Percentiles rank a stretch among this genome's conserved stretches.
Evolutionary conservation across 2,329 filamentous ascomycete species (phyloP).

Genomic region (Paecilomyces dactylethromorphus): DNA sequence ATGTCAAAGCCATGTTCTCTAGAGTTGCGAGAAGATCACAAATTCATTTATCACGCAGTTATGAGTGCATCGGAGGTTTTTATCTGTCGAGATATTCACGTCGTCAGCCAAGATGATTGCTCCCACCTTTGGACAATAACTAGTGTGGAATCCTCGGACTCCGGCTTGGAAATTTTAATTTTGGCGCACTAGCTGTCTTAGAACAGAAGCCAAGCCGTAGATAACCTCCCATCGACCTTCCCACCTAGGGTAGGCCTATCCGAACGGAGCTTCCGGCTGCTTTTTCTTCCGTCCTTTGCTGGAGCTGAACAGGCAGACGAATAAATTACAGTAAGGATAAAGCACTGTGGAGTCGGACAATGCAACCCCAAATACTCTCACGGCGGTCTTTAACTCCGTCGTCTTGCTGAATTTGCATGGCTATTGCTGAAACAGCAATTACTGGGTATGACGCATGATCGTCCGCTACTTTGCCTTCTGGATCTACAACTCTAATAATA

Average conservation of each 20-base stretch:
- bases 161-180: not conserved
- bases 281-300: not conserved
- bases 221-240: not conserved
- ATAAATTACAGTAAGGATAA: not conserved
- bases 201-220: not conserved
- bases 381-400: too few relatives aligned
- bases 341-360: too few relatives aligned
- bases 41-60: not conserved
- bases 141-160: not conserved
- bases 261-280: not conserved
- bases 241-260: not conserved
- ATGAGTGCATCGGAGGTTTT: not conserved
- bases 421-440: too few relatives aligned
- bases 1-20: not conserved
- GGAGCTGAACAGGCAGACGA: not conserved
- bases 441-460: too few relatives aligned
- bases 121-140: not conserved
- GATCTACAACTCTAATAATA: too few relatives aligned
- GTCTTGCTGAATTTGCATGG: too few relatives aligned
- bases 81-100: not conserved
- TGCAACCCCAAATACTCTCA: too few relatives aligned
- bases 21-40: not conserved
- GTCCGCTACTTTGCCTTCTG: too few relatives aligned
- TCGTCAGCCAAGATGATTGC: not conserved
- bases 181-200: not conserved